Evolutionary conservation across 768 basidiomycete species (phyloP), one percentile per base, ranked within the genome.

Genomic region (Hirschioporus abietinus): DNA sequence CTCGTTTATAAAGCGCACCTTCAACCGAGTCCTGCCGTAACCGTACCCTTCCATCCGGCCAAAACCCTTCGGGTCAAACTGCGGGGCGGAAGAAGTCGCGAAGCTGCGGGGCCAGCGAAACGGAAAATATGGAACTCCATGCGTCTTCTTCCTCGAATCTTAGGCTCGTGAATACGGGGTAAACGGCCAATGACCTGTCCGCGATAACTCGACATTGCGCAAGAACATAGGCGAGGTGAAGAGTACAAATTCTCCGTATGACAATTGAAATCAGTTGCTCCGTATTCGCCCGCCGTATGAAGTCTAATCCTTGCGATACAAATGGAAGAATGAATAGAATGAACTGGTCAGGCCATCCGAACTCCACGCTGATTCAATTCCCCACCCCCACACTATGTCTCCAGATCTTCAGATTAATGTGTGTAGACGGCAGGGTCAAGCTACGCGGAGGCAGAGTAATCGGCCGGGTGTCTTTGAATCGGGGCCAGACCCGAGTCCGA

Each of bases 101-200:
- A 64, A 99, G 77, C 74, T 94, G 84, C 6, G 97, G 94, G 60
- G 82, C 93, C 1, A 95, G 95, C 24, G 86, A 89, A 64, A 98
- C 88, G 1, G 86, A 90, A 1, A 92, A 93, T 8, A 52, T 1
- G 20, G 20, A 52, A 52, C 20, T 52, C 30, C 30, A 30, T 30
- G 30, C 30, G 30, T 30, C 30, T 30, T 30, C 1, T 15, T 3
- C 42, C 42, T 15, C 35, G 35, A 7, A 36, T 36, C 35, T 52
- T 52, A 5, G 12, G 12, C 42, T 12, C 42, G 42, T 52, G 42
- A 52, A 52, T 15, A 15, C 12, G 15, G 42, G 15, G 15, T 20
- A 52, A 52, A 20, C 4, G 42, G 20, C 42, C 42, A 52, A 52
- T 52, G 42, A 20, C 4, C 42, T 52, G 42, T 52, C 6, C 20